Percentiles rank a stretch among this genome's conserved stretches.
These are phyloP conservation scores for Botrytis byssoidea DNA, from an alignment of 2,329 filamentous ascomycete species.

Conservation along the genomic window DNA sequence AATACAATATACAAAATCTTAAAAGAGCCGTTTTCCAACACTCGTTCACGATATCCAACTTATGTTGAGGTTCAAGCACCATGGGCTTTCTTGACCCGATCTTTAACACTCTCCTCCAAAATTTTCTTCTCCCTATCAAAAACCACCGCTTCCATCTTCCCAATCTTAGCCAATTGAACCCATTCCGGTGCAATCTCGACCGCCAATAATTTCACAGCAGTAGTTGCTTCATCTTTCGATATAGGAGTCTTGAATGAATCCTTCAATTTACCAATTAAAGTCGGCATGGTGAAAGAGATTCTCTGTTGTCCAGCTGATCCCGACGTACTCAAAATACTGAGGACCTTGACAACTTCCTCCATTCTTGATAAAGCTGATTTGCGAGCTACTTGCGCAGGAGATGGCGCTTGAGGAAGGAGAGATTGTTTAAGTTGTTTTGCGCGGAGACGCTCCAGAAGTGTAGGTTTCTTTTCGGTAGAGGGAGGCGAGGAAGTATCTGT, in stretches of 20 bases:
- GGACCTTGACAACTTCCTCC: slow-evolving; percentile 64
- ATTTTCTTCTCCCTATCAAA: slow-evolving; percentile 41
- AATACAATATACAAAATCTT: background rate
- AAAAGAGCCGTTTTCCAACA: background rate
- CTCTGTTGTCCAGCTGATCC: slow-evolving; percentile 53
- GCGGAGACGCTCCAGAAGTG: slow-evolving; percentile 73
- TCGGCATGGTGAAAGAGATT: slow-evolving; percentile 64
- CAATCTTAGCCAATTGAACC: slow-evolving; percentile 48
- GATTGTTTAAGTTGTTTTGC: slow-evolving; percentile 61
- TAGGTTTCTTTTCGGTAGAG: slow-evolving; percentile 52
- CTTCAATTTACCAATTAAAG: slow-evolving; percentile 61
- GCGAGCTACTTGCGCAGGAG: slow-evolving; percentile 57
- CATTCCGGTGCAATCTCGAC: slow-evolving; percentile 49
- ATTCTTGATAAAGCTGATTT: slow-evolving; percentile 65
- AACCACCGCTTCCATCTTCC: slow-evolving; percentile 46
- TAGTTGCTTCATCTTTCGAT: slow-evolving; percentile 47
- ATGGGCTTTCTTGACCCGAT: slow-evolving; percentile 30
- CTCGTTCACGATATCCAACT: background rate
- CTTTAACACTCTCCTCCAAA: slow-evolving; percentile 32
- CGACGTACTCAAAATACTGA: slow-evolving; percentile 61
- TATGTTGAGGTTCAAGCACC: background rate
- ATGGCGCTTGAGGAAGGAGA: slow-evolving; percentile 45
- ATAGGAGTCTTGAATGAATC: slow-evolving; percentile 59
- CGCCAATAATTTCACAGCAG: slow-evolving; percentile 48
- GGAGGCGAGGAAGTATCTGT: slow-evolving; percentile 18